A percentile compares a stretch with the other conserved stretches of the same genome.
These are phyloP conservation scores for Babjeviella inositovora DNA, from an alignment of 805 yeast genomes.

Conservation along the genomic window DNA sequence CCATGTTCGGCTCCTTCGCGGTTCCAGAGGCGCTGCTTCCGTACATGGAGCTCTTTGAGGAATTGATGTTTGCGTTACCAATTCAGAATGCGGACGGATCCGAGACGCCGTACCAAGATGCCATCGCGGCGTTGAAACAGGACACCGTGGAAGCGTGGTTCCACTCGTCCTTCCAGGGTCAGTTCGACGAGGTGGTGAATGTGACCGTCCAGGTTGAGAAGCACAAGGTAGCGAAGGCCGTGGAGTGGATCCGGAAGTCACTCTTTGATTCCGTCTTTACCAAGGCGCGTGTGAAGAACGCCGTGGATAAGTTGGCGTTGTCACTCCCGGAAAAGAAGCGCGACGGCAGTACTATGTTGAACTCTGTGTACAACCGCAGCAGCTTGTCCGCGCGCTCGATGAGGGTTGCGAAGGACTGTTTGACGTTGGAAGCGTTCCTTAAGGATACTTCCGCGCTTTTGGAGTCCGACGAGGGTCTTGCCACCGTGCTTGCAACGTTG, in stretches of 20 bases:
- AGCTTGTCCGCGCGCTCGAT: slow-evolving; percentile 45
- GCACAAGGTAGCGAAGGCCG: slow-evolving; percentile 47
- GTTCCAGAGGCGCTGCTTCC: slow-evolving; percentile 40
- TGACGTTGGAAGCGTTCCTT: slow-evolving; percentile 45
- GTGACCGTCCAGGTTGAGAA: slow-evolving; percentile 46
- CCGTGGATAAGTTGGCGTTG: slow-evolving; percentile 45
- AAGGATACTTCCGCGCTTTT: slow-evolving; percentile 21
- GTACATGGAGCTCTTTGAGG: slow-evolving; percentile 43
- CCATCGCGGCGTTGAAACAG: slow-evolving; percentile 53
- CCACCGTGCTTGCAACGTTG: slow-evolving; percentile 27
- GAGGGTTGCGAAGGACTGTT: slow-evolving; percentile 45
- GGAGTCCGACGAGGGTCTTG: slow-evolving; percentile 29
- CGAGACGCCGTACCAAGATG: slow-evolving; percentile 52
- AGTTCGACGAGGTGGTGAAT: slow-evolving; percentile 50
- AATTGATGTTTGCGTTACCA: slow-evolving; percentile 61
- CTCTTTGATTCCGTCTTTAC: slow-evolving; percentile 59
- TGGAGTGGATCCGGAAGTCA: slow-evolving; percentile 61
- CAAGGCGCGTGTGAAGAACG: slow-evolving; percentile 48
- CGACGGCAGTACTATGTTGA: slow-evolving; percentile 46
- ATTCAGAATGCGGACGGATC: slow-evolving; percentile 45
- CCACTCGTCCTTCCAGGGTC: slow-evolving; percentile 38
- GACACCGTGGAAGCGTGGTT: slow-evolving; percentile 54
- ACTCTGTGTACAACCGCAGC: slow-evolving; percentile 38
- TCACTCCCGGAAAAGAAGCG: slow-evolving; percentile 48
- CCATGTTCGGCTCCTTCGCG: slow-evolving; percentile 38